Evolutionary conservation across 768 basidiomycete species (phyloP), one percentile per base, ranked within the genome.

Genomic region (Russula olivacea): DNA sequence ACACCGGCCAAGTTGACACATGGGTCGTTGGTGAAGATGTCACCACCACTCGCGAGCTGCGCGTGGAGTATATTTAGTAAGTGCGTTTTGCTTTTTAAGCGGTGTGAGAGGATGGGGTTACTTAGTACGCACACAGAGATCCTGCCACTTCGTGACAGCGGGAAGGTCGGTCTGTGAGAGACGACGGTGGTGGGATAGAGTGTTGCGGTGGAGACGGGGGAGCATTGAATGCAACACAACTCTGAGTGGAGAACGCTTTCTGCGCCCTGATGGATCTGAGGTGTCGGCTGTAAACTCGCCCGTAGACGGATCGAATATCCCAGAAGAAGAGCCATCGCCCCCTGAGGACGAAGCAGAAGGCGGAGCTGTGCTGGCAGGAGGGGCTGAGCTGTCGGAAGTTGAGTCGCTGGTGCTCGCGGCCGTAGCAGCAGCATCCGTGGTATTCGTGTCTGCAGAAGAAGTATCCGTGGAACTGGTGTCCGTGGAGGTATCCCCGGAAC

Each of bases 1-100:
- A 76, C 55, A 17, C 79, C 78, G 5, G 75, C 79, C 32, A 77
- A 73, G 23, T 73, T 68, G 61, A 77, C 76, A 69, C 80, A 81
- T 7, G 78, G 77, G 28, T 76, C 70, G 53, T 63, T 65, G 14
- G 75, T 77, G 69, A 73, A 73, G 68, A 78, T 74, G 60, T 78
- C 76, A 19, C 76, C 77, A 14, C 77, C 77, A 63, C 77, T 77
- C 53, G 50, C 68, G 38, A 76, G 68, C 66, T 64, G 14, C 8
- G 15, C 0, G 19, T 12, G 38, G 15, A 23, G 36, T 17, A 41
- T n/a, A 9, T 2, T 36, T 14, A 4, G 9, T 50, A 10, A 50
- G 47, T 40, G 10, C 6, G 11, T 17, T 17, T 21, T 45, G n/a
- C 19, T 43, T 19, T 19, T 4, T n/a, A 9, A 36, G 19, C 1